Conservation (phyloP, 768 basidiomycete genomes). For the Termitomyces sp. region DNA sequence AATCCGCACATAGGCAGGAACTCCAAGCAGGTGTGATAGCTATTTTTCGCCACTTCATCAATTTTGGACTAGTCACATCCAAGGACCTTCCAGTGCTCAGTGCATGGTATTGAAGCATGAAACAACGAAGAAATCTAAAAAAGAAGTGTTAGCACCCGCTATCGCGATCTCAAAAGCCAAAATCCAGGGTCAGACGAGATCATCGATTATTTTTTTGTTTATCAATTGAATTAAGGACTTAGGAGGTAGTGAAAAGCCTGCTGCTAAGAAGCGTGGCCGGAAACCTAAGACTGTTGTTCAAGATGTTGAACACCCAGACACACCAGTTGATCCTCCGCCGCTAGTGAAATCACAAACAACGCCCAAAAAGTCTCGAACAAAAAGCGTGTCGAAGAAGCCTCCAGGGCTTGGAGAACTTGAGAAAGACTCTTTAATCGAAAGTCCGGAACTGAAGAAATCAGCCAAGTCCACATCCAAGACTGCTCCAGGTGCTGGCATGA, state of each 20-base stretch:
- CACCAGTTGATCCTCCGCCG: not conserved
- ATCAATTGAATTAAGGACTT: not conserved
- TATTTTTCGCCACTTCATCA: not conserved
- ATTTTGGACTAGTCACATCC: not conserved
- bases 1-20: constrained; percentile 5
- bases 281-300: constrained; percentile 6
- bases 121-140: not conserved
- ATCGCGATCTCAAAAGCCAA: not conserved
- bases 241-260: not conserved
- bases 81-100: constrained; percentile 2
- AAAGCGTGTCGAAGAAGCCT: not conserved
- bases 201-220: not conserved
- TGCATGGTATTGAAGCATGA: not conserved
- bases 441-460: not conserved
- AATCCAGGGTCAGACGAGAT: constrained; percentile 9
- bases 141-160: not conserved
- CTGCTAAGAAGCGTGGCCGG: constrained; percentile 13
- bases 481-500: not conserved
- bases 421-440: not conserved
- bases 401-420: not conserved
- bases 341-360: not conserved
- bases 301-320: not conserved
- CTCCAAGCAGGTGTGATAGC: constrained; percentile 5
- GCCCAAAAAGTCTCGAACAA: constrained; percentile 1
- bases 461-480: not conserved